These are phyloP conservation scores for Piromyces sp. DNA, from an alignment of 192 early-diverging fungal species.

Conservation along the genomic window DNA sequence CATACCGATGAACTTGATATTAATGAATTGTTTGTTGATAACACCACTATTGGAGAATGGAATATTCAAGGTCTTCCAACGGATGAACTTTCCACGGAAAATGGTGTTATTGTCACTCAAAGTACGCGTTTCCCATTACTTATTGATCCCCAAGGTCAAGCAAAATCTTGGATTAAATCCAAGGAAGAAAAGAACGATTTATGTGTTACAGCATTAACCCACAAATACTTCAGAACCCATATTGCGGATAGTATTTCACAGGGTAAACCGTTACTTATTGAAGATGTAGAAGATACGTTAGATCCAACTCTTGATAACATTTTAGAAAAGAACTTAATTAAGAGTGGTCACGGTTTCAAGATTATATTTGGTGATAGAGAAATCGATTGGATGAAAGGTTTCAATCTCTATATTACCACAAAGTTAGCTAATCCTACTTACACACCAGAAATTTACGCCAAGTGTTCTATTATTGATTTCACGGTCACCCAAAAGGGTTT, in stretches of 20 bases:
- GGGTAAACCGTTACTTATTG: conserved; percentile 40
- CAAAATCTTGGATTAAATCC: conserved; percentile 45
- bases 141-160: conserved; percentile 47
- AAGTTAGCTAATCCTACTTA: conserved; percentile 48
- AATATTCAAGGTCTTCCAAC: conserved; percentile 50
- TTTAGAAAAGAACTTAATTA: conserved; percentile 42
- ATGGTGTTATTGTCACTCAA: conserved; percentile 43
- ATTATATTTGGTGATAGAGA: conserved; percentile 47
- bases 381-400: conserved; percentile 35
- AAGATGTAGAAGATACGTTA: conserved; percentile 42
- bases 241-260: conserved; percentile 39
- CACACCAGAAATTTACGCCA: conserved; percentile 47
- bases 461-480: conserved; percentile 45
- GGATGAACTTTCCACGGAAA: conserved; percentile 43
- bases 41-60: conserved; percentile 43
- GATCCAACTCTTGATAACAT: conserved; percentile 51
- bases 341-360: conserved; percentile 34
- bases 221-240: conserved; percentile 47
- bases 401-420: conserved; percentile 42
- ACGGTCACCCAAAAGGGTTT: conserved; percentile 42
- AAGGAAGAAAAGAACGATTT: conserved; percentile 46
- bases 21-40: conserved; percentile 36
- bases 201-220: conserved; percentile 23
- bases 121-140: conserved; percentile 40
- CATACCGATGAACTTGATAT: conserved; percentile 43